These are phyloP conservation scores for Jackrogersella minutella DNA, from an alignment of 495 filamentous ascomycete species.

Conservation along the genomic window DNA sequence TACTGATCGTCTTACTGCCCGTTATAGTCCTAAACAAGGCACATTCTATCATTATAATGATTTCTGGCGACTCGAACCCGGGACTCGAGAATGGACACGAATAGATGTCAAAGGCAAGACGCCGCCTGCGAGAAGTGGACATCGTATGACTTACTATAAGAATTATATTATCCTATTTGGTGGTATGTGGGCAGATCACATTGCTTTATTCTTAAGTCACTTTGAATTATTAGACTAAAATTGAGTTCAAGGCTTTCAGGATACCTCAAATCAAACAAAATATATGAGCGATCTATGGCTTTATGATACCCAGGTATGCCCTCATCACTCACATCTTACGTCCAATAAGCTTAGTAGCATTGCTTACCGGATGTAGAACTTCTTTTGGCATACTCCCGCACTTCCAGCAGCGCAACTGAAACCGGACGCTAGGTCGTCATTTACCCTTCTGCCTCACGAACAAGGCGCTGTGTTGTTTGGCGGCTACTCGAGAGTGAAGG, in stretches of 20 bases:
- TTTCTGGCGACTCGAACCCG: conserved; percentile 90
- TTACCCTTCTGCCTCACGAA: conserved; percentile 90
- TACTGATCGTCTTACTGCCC: conserved; percentile 53
- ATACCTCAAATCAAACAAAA: conserved; percentile 90
- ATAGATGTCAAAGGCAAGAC: conserved; percentile 87
- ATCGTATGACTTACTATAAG: conserved; percentile 95
- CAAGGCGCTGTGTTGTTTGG: conserved; percentile 88
- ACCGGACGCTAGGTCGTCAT: conserved; percentile 88
- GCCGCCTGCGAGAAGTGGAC: conserved; percentile 88
- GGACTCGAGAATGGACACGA: conserved; percentile 85
- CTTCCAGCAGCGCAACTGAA: conserved; percentile 79
- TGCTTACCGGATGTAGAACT: conserved; percentile 60
- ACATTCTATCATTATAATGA: conserved; percentile 99
- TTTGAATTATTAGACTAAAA: conserved; percentile 60
- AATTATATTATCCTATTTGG: conserved; percentile 55
- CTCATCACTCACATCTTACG: conserved; percentile 49
- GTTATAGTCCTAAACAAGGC: conserved; percentile 80
- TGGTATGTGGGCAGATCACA: conserved; percentile 27
- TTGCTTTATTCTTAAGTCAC: neutral
- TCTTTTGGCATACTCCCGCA: conserved; percentile 76
- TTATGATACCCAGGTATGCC: conserved; percentile 59
- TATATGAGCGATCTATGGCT: conserved; percentile 78
- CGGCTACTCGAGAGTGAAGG: conserved; percentile 91
- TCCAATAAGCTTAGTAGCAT: conserved; percentile 59
- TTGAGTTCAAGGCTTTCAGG: conserved; percentile 88